Evolutionary conservation across 495 filamentous ascomycete genomes (phyloP).

Genomic region (Cudoniella acicularis): DNA sequence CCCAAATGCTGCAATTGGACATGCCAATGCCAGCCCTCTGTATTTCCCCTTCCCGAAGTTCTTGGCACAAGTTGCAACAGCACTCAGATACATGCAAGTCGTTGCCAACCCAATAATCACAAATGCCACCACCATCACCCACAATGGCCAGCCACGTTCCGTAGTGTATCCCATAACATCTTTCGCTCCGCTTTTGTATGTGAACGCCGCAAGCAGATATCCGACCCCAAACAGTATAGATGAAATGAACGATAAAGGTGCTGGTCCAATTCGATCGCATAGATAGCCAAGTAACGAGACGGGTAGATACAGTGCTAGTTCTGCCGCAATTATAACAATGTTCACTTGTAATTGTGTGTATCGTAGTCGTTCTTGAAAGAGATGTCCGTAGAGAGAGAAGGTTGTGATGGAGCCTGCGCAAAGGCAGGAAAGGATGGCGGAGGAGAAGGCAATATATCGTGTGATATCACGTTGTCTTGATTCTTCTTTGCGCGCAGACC

Average conservation of each 20-base stretch:
- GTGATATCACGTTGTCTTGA: constrained; percentile 10
- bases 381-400: constrained; percentile 86
- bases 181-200: constrained; percentile 59
- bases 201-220: constrained; percentile 77
- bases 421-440: constrained; percentile 42
- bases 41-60: constrained; percentile 89
- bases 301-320: constrained; percentile 82
- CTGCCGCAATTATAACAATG: constrained; percentile 76
- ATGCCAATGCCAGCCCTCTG: constrained; percentile 81
- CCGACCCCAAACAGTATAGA: constrained; percentile 71
- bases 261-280: constrained; percentile 82
- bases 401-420: constrained; percentile 82
- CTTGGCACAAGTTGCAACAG: constrained; percentile 92
- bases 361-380: constrained; percentile 76
- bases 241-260: constrained; percentile 67
- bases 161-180: constrained; percentile 21
- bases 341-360: constrained; percentile 93
- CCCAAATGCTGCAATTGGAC: constrained; percentile 90
- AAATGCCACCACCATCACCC: constrained; percentile 81
- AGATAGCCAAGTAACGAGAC: constrained; percentile 86
- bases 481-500: constrained; percentile 7
- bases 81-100: constrained; percentile 77
- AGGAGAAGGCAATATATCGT: constrained; percentile 24
- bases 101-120: constrained; percentile 77
- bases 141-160: constrained; percentile 67